Evolutionary conservation across 148 eudicot genomes (phyloP), one percentile per base, ranked within the genome.

Genomic region (Polygonum maritimum): DNA sequence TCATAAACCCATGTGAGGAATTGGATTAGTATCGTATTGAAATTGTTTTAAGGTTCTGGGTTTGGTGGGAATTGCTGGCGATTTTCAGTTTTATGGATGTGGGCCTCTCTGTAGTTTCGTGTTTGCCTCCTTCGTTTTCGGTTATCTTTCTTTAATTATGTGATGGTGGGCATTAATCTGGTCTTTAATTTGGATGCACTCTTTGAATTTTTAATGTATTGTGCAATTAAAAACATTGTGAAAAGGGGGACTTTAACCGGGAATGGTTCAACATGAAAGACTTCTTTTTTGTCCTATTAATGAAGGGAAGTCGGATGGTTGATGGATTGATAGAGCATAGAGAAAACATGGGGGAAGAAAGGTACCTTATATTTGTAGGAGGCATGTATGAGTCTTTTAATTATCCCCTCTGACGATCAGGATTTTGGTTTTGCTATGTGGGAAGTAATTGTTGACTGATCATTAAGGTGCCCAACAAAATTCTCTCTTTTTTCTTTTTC

Each of bases 401-500:
- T 15, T 3, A 10, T 60, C 67, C 67, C 15, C 22, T 60, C 67
- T 26, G 71, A 15, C 36, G 71, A 16, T 67, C 44, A 65, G 5
- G 44, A 67, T 11, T 67, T 63, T 63, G 18, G 40, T 63, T 11
- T 63, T 63, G 69, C 11, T 63, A 12, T 7, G 21, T 67, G 44
- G 26, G 44, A 36, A 36, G 15, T 36, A 7, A 35, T 67, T 36
- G 10, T 67, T 67, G 71, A 67, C 38, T 67, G 39, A 63, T 63
- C 70, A 22, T 67, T 67, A 16, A 67, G 71, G 71, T 67, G 40
- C 40, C 40, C 40, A 35, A 35, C 70, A 63, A 63, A 63, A 63
- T 16, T 4, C 40, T 12, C 39, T 57, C 40, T 11, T 33, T 63
- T 13, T 33, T 33, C n/a, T 22, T 15, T 33, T 62, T 26, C 16